phyloP scores from a whole-genome alignment of 2,329 filamentous ascomycete genomes.

The Pseudonectria foliicola region DNA sequence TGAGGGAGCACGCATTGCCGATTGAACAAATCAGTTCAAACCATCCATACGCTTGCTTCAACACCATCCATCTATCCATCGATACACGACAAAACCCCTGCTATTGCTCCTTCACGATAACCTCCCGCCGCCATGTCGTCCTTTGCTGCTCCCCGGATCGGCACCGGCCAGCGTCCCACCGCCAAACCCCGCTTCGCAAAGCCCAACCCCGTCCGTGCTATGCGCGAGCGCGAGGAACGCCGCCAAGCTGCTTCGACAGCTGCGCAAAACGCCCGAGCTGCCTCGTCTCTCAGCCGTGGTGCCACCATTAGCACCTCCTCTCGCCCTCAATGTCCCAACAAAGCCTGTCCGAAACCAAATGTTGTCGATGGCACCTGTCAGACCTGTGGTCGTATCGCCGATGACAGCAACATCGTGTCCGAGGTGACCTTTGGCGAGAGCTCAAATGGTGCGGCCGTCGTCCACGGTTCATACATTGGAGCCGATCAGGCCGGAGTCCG shows the following conservation, averaged over 20 bases:
- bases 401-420: slow-evolving; percentile 82
- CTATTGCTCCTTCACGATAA: slow-evolving; percentile 2
- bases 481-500: slow-evolving; percentile 78
- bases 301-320: slow-evolving; percentile 27
- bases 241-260: slow-evolving; percentile 29
- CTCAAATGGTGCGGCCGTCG: slow-evolving; percentile 75
- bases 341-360: slow-evolving; percentile 52
- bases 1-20: no score
- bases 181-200: slow-evolving; percentile 36
- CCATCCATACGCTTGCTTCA: no score
- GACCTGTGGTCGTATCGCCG: slow-evolving; percentile 76
- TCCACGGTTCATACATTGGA: slow-evolving; percentile 82
- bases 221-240: slow-evolving; percentile 44
- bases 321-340: slow-evolving; percentile 48
- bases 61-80: no score
- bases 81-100: neutral
- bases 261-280: slow-evolving; percentile 21
- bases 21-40: no score
- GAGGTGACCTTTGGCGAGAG: slow-evolving; percentile 90
- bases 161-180: slow-evolving; percentile 15
- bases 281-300: slow-evolving; percentile 21
- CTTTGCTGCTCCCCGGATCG: slow-evolving; percentile 35
- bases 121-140: slow-evolving; percentile 36
- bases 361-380: slow-evolving; percentile 66
- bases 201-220: slow-evolving; percentile 42